These are phyloP conservation scores for Rhynchosporium graminicola DNA, from an alignment of 2,329 filamentous ascomycete genomes.

Conservation along the genomic window DNA sequence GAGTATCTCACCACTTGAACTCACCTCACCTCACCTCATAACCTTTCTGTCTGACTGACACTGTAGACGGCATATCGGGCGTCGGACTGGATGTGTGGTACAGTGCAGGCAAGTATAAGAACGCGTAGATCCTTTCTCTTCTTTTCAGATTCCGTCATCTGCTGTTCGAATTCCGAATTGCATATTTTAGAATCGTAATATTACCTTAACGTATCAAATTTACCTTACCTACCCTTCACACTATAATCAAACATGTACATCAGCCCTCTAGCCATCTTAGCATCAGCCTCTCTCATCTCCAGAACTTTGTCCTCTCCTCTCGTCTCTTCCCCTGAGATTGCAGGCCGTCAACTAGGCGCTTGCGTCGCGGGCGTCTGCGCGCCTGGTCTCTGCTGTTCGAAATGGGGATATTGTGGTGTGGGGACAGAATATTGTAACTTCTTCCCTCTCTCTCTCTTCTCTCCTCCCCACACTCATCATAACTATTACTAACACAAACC, in stretches of 20 bases:
- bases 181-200: not conserved
- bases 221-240: not conserved
- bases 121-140: not conserved
- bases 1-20: not conserved
- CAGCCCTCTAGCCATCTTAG: slow-evolving; percentile 6
- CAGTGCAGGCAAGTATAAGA: slow-evolving; percentile 1
- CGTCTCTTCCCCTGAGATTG: not conserved
- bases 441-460: not conserved
- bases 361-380: slow-evolving; percentile 10
- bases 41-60: too few species aligned
- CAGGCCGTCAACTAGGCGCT: slow-evolving; percentile 8
- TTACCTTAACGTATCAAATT: not conserved
- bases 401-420: slow-evolving; percentile 6
- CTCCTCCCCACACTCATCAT: not conserved
- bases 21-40: not conserved
- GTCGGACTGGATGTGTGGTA: slow-evolving; percentile 7
- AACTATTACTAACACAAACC: not conserved
- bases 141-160: slow-evolving; percentile 1
- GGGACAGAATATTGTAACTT: slow-evolving; percentile 5
- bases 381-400: slow-evolving; percentile 10
- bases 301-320: not conserved
- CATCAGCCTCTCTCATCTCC: slow-evolving; percentile 6
- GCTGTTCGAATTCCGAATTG: not conserved
- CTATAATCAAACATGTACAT: not conserved
- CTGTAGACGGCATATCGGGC: not conserved